Percentiles rank a stretch among this genome's conserved stretches.
Evolutionary conservation across 768 basidiomycete genomes (phyloP).

Genomic region (Leucogyrophana mollusca): DNA sequence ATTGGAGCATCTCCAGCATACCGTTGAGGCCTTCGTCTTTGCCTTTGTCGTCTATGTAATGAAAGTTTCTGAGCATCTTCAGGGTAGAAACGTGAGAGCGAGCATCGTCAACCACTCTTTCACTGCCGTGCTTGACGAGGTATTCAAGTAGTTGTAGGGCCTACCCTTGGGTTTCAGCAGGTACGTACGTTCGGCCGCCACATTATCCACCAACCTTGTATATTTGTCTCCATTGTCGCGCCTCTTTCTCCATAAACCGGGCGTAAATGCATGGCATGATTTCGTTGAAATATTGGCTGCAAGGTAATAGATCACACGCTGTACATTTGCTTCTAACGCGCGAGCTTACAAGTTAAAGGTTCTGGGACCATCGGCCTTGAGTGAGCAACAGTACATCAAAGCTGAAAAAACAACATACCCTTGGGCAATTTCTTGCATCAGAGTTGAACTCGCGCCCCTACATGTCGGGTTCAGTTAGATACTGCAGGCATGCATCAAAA

Average conservation of each 20-base stretch:
- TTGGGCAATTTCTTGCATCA: conserved; percentile 99
- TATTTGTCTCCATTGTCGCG: conserved; percentile 96
- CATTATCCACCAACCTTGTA: conserved; percentile 82
- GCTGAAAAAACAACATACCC: conserved; percentile 54
- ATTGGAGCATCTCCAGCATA: conserved; percentile 26
- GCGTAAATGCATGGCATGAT: conserved; percentile 97
- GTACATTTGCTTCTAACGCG: neutral
- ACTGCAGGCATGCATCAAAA: neutral
- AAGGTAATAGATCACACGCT: conserved; percentile 3
- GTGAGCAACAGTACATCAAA: neutral
- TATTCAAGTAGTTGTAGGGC: conserved; percentile 93
- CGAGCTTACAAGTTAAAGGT: conserved; percentile 92
- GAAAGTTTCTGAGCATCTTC: conserved; percentile 97
- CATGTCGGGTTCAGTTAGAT: conserved; percentile 5
- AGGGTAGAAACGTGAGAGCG: conserved; percentile 91
- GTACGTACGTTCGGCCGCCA: too few relatives aligned
- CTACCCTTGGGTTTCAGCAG: too few relatives aligned
- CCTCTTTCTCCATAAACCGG: conserved; percentile 98
- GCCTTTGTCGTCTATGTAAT: conserved; percentile 97
- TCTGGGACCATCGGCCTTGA: conserved; percentile 40
- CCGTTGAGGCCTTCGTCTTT: conserved; percentile 99
- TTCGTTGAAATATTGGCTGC: conserved; percentile 99
- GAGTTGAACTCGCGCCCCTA: conserved; percentile 96
- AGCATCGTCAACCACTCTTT: conserved; percentile 97
- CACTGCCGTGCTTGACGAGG: conserved; percentile 94